Percentiles rank a stretch among this genome's conserved stretches.
Evolutionary conservation across 2,329 filamentous ascomycete species (phyloP).

Genomic region (Exophiala aquamarina): DNA sequence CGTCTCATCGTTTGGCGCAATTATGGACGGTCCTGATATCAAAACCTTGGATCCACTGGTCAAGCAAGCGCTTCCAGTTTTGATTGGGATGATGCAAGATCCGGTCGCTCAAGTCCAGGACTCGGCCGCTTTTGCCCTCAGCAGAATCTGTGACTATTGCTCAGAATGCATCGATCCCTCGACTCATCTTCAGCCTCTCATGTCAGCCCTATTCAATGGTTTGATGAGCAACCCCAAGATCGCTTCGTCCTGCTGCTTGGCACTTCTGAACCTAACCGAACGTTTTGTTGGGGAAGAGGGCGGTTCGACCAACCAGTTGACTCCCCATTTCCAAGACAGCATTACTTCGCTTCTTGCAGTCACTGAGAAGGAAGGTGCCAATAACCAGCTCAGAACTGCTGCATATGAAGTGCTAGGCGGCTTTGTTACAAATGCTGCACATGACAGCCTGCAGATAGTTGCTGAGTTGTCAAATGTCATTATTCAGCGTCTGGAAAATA

Average conservation of each 20-base stretch:
- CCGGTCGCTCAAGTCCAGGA: conserved; percentile 86
- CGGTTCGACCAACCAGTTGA: conserved; percentile 75
- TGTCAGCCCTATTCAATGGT: conserved; percentile 85
- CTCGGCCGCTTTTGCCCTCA: conserved; percentile 92
- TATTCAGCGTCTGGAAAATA: conserved; percentile 86
- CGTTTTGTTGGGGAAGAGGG: conserved; percentile 87
- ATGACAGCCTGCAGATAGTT: conserved; percentile 78
- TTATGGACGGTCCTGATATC: conserved; percentile 97
- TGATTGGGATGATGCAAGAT: conserved; percentile 93
- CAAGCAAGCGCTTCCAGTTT: conserved; percentile 87
- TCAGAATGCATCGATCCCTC: conserved; percentile 86
- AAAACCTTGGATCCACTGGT: conserved; percentile 89
- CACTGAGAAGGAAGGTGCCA: conserved; percentile 70
- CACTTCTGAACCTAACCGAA: conserved; percentile 96
- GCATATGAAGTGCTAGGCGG: conserved; percentile 96
- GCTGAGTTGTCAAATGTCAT: conserved; percentile 83
- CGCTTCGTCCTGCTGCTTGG: conserved; percentile 98
- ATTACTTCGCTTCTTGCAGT: conserved; percentile 81
- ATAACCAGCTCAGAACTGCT: conserved; percentile 87
- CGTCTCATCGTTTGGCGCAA: conserved; percentile 94
- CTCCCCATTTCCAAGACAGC: conserved; percentile 89
- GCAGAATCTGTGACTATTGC: conserved; percentile 91
- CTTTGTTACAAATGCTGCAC: conserved; percentile 87
- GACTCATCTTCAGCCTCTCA: conserved; percentile 78
- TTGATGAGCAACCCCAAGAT: conserved; percentile 92